Evolutionary conservation across 2,329 filamentous ascomycete genomes (phyloP).

Genomic region (Xylariales sp.): DNA sequence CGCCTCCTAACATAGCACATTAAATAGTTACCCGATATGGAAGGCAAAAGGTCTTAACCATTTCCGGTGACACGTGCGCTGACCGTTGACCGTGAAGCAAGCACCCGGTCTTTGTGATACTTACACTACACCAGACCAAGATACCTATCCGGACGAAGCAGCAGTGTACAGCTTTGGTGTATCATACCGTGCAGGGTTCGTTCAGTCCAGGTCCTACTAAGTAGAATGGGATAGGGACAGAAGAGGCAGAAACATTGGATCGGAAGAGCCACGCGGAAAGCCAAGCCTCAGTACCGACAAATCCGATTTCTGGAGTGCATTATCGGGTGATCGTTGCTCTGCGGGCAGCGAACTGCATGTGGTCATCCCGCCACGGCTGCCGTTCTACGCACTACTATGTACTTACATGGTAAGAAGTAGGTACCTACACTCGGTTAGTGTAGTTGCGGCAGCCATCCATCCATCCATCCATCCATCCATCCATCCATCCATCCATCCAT

Average conservation of each 20-base stretch:
- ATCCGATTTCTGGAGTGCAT: slow-evolving; percentile 36
- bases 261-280: slow-evolving; percentile 32
- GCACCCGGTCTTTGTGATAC: not conserved
- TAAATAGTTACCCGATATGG: slow-evolving; percentile 15
- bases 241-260: slow-evolving; percentile 1
- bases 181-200: slow-evolving; percentile 11
- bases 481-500: too few species aligned
- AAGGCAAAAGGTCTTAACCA: slow-evolving; percentile 15
- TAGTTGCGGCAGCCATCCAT: slow-evolving; percentile 23
- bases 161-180: not conserved
- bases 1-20: not conserved
- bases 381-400: not conserved
- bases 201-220: not conserved
- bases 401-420: too few species aligned
- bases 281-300: slow-evolving; percentile 32
- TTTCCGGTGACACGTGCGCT: slow-evolving; percentile 8
- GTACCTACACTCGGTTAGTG: too few species aligned
- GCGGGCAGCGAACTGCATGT: slow-evolving; percentile 35
- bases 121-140: too few species aligned
- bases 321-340: slow-evolving; percentile 33
- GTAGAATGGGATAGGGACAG: not conserved
- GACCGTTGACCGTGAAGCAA: not conserved
- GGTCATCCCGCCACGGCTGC: slow-evolving; percentile 27
- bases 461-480: too few species aligned
- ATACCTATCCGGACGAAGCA: not conserved